Evolutionary conservation across 345 rosid species (phyloP).

Genomic region (Ceriops decandra): DNA sequence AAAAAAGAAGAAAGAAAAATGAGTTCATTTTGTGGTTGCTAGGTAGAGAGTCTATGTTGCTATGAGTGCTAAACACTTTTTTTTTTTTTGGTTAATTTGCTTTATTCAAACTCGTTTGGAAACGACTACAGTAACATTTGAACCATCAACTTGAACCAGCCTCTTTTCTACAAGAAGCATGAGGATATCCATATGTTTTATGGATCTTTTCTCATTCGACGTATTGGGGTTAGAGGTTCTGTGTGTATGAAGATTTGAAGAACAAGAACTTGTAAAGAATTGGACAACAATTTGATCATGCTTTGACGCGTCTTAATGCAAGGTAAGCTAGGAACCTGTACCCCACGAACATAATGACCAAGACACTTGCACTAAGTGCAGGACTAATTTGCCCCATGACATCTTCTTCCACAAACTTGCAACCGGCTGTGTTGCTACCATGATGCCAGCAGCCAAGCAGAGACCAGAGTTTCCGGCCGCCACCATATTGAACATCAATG

Average conservation of each 20-base stretch:
- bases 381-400: conserved; percentile 59
- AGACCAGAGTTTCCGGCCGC: conserved; percentile 40
- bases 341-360: conserved; percentile 73
- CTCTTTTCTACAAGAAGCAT: neutral
- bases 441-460: conserved; percentile 46
- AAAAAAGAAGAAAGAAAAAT: too few species aligned
- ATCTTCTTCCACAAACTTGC: conserved; percentile 65
- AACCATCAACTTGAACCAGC: neutral
- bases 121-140: too few species aligned
- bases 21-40: too few species aligned
- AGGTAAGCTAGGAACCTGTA: conserved; percentile 79
- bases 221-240: conserved; percentile 16
- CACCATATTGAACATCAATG: conserved; percentile 59
- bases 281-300: conserved; percentile 8
- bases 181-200: neutral
- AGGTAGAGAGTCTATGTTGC: too few species aligned
- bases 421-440: conserved; percentile 24
- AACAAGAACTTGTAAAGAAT: neutral
- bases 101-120: too few species aligned
- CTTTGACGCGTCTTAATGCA: conserved; percentile 59
- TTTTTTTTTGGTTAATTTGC: too few species aligned
- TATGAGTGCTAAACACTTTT: too few species aligned
- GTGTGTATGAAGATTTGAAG: neutral
- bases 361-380: conserved; percentile 34
- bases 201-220: neutral